Conservation (phyloP, 441 rosid genomes). For the Populus hybrid region DNA sequence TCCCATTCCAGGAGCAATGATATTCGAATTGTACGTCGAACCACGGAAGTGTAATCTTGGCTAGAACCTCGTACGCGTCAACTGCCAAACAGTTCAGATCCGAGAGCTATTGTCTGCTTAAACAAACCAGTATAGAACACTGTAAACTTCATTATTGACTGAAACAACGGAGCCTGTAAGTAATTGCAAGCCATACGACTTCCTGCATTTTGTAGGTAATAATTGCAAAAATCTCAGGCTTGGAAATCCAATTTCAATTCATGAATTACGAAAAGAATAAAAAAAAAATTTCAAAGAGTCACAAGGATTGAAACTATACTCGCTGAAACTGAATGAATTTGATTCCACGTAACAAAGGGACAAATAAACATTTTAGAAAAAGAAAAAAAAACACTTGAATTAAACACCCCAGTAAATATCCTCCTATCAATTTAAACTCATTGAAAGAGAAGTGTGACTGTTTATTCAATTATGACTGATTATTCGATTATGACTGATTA, state of each 20-base stretch:
- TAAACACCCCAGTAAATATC: conserved; percentile 1
- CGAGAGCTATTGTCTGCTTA: not conserved
- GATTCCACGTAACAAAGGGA: too few relatives aligned
- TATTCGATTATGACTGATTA: too few relatives aligned
- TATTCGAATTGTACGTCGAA: not conserved
- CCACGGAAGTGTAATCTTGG: too few relatives aligned
- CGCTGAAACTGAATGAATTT: too few relatives aligned
- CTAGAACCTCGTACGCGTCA: not conserved
- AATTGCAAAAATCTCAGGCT: not conserved
- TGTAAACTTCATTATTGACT: too few relatives aligned
- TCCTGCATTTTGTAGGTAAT: not conserved
- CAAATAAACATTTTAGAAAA: not conserved
- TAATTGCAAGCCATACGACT: too few relatives aligned
- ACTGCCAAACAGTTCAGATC: not conserved
- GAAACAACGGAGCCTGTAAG: too few relatives aligned
- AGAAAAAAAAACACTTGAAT: not conserved
- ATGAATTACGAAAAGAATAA: not conserved
- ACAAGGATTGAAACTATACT: too few relatives aligned
- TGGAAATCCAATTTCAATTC: not conserved
- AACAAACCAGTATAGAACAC: not conserved
- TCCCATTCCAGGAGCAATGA: not conserved
- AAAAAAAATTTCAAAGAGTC: too few relatives aligned
- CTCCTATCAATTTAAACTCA: not conserved
- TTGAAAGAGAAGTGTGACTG: too few relatives aligned
- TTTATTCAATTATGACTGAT: too few relatives aligned